Conservation (phyloP, 768 basidiomycete species). For the Lactifluus piperatus region DNA sequence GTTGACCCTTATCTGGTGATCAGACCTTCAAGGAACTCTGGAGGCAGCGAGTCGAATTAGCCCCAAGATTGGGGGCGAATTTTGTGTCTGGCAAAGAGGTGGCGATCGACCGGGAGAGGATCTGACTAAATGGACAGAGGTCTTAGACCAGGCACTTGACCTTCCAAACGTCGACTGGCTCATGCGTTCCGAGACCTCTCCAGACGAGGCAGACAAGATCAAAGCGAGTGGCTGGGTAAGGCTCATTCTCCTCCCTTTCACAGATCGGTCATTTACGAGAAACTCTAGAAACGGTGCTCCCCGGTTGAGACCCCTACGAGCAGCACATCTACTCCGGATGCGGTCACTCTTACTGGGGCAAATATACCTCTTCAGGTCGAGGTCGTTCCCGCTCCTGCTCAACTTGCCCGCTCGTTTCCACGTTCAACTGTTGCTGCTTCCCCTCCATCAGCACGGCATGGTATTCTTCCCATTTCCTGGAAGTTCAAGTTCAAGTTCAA, state of each 20-base stretch:
- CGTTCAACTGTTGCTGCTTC: background rate
- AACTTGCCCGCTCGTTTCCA: background rate
- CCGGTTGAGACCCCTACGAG: background rate
- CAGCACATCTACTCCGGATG: background rate
- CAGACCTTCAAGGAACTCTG: conserved; percentile 15
- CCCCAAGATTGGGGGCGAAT: background rate
- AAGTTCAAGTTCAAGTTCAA: no score
- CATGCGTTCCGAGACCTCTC: conserved; percentile 13
- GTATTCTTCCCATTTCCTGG: background rate
- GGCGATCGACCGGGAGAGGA: background rate
- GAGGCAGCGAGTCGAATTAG: conserved; percentile 9
- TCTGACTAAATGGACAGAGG: conserved; percentile 12
- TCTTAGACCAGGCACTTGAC: conserved; percentile 5
- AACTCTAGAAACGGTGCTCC: conserved; percentile 9
- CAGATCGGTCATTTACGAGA: background rate
- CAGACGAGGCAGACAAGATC: conserved; percentile 12
- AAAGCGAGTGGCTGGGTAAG: conserved; percentile 16
- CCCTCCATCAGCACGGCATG: background rate
- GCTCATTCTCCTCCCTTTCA: background rate
- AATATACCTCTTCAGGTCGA: background rate
- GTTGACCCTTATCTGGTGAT: background rate
- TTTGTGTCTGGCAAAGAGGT: conserved; percentile 17
- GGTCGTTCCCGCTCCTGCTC: background rate
- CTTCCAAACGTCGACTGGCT: conserved; percentile 14
- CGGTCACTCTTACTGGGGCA: background rate